Evolutionary conservation across 768 basidiomycete genomes (phyloP), one percentile per base, ranked within the genome.

Genomic region (Termitomyces sp.): DNA sequence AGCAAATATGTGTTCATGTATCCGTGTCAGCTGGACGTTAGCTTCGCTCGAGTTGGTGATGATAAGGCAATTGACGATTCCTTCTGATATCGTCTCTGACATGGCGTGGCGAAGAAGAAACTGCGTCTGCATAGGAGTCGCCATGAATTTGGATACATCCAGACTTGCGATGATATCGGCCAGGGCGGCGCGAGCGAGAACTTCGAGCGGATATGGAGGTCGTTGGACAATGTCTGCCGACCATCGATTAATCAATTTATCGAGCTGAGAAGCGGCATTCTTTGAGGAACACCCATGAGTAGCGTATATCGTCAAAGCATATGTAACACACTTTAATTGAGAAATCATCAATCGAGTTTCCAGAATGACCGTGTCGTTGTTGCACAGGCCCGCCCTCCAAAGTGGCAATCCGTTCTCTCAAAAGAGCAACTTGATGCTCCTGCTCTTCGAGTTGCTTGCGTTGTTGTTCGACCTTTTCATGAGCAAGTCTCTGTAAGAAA

Each of bases 381-480:
- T 72, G 63, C 29, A 78, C 76, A 34, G 76, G 68, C 14, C 81
- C 76, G 13, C 91, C 92, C 70, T 94, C 91, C 48, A 93, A 77
- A 7, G 85, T 69, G 8, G 83, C 78, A 62, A 94, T 91, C 37
- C 90, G 83, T 2, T 79, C 79, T 44, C 87, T 78, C 27, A 93
- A 78, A 41, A 78, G 74, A 1, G 90, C 92, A 46, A 93, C 86
- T 68, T 92, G 90, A 61, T 83, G 77, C 61, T 94, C 92, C 68
- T 92, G 91, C 67, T 90, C 87, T 65, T 91, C 87, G 22, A 93
- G 80, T 65, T 93, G 90, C 13, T 65, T 66, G 12, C 91, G 77
- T 67, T 93, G 91, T 63, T 87, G 82, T 69, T 93, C 91, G 62
- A 93, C 91, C 70, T 89, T 92, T 70, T 92, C 87, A 75, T 93